A percentile compares a stretch with the other conserved stretches of the same genome.
Conservation (phyloP, 352 stramenopile species). For the Phytophthora quininea region DNA sequence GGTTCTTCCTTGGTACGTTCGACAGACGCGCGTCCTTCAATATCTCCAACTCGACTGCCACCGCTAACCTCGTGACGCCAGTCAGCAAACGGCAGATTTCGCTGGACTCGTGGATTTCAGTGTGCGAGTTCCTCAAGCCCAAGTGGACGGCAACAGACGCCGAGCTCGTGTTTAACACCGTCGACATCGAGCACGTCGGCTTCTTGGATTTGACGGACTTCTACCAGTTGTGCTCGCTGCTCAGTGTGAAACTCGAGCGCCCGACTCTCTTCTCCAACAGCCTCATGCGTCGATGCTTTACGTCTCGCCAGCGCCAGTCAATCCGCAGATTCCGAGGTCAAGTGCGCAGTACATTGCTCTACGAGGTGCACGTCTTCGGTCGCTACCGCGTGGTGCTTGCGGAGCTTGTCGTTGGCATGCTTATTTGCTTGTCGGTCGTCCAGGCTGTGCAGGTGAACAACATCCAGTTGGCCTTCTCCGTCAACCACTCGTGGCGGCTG, state of each 20-base stretch:
- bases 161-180: constrained; percentile 80
- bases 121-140: constrained; percentile 78
- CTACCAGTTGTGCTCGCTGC: constrained; percentile 78
- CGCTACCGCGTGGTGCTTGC: constrained; percentile 75
- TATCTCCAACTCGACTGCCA: constrained; percentile 28
- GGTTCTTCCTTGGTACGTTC: constrained; percentile 54
- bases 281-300: constrained; percentile 53
- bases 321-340: constrained; percentile 57
- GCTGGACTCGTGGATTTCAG: constrained; percentile 70
- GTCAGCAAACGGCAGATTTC: constrained; percentile 64
- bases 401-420: constrained; percentile 71
- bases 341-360: constrained; percentile 59
- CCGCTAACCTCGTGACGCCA: constrained; percentile 40
- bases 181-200: constrained; percentile 69
- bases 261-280: constrained; percentile 51
- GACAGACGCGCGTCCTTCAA: constrained; percentile 54
- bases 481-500: constrained; percentile 75
- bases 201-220: constrained; percentile 73
- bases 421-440: constrained; percentile 81
- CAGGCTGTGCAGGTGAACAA: constrained; percentile 88
- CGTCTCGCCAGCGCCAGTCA: constrained; percentile 48
- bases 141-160: constrained; percentile 78
- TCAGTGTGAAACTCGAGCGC: constrained; percentile 73
- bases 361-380: constrained; percentile 66
- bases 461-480: constrained; percentile 74